Evolutionary conservation across 306 rosid genomes (phyloP), one percentile per base, ranked within the genome.

Genomic region (Cicer yamashitae): DNA sequence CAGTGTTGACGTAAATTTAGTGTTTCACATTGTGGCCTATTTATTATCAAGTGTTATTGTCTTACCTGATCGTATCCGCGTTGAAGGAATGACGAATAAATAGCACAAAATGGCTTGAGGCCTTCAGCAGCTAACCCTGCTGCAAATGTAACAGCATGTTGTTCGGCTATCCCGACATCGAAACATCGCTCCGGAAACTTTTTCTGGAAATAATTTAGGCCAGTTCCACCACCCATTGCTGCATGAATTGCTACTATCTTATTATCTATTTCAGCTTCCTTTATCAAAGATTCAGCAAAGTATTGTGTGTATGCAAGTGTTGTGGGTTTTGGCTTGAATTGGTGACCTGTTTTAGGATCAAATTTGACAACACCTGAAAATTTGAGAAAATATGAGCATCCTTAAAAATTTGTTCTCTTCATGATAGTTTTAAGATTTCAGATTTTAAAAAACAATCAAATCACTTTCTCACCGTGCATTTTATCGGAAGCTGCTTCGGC

Each of bases 151-250:
- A 94, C 94, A 7, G 96, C 97, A 39, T 94, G 98, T 64, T 91
- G 98, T 86, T 94, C 98, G 6, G 97, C 97, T 37, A 93, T 93
- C 78, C 97, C 98, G 37, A 89, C 97, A 37, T 93, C 98, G 14
- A 93, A 91, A 84, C 97, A 91, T 18, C 97, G 96, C 0, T 91
- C 85, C 1, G 98, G 98, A 50, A 90, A 94, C 76, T 7, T 87
- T 74, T 94, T 94, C 71, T 87, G 96, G 86, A 94, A 94, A 78
- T 91, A 90, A 70, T 91, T 88, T 57, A 94, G 89, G 74, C 97
- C 98, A 6, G 98, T 94, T 5, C 96, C 98, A 37, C 94, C 92
- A 25, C 96, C 98, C 98, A 94, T 94, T 71, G 98, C 98, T 37
- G 98, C 98, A 63, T 94, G 98, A 75, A 94, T 91, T 12, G 90